Conservation (phyloP, 345 rosid species). For the Eucalyptus sp. region DNA sequence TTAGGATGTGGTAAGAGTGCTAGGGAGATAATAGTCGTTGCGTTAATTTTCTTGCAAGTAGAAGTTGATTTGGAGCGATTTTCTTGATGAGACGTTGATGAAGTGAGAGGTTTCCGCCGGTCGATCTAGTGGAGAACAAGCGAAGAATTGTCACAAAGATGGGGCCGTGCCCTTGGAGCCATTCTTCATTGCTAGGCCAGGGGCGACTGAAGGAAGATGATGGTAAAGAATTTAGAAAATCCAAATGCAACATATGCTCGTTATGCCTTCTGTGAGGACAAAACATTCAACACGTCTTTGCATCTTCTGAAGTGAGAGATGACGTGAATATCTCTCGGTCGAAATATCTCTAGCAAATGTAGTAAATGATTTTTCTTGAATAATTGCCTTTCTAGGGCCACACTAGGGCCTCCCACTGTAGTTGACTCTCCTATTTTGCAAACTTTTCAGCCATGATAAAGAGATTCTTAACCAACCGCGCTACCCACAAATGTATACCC, state of each 20-base stretch:
- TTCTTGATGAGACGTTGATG: background rate
- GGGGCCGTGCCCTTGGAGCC: slow-evolving; percentile 84
- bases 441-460: too few relatives aligned
- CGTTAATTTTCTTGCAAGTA: background rate
- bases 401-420: background rate
- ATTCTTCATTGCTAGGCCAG: slow-evolving; percentile 77
- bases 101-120: slow-evolving; percentile 5
- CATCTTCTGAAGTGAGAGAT: background rate
- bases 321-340: background rate
- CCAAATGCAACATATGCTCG: background rate
- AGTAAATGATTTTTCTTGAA: background rate
- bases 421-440: background rate
- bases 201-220: slow-evolving; percentile 75
- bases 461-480: too few relatives aligned
- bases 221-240: slow-evolving; percentile 21
- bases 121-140: slow-evolving; percentile 61
- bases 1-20: background rate
- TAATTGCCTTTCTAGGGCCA: background rate
- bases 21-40: background rate
- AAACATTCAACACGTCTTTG: background rate
- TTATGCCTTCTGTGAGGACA: background rate
- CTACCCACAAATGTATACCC: too few relatives aligned
- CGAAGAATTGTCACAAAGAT: slow-evolving; percentile 66
- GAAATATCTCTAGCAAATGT: background rate
- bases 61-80: background rate